A percentile compares a stretch with the other conserved stretches of the same genome.
Conservation (phyloP, 768 basidiomycete genomes). For the Russula virescens region DNA sequence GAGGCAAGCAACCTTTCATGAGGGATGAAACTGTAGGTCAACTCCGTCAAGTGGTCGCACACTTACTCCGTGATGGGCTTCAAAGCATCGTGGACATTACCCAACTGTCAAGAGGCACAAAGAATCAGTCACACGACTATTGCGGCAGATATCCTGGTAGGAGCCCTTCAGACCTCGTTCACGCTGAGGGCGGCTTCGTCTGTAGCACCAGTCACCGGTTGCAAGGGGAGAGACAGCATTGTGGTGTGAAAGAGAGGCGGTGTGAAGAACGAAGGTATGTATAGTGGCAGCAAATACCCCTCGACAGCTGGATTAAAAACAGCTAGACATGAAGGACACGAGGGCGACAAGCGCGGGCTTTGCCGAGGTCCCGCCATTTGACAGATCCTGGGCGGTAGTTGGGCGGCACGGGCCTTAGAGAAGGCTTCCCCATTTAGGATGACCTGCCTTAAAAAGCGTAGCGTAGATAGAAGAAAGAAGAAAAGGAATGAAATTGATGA, state of each 20-base stretch:
- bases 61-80: constrained; percentile 56
- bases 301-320: constrained; percentile 6
- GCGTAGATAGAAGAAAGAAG: background rate
- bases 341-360: constrained; percentile 1
- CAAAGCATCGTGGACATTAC: constrained; percentile 50
- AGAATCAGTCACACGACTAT: constrained; percentile 13
- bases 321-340: background rate
- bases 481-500: background rate
- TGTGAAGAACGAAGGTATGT: background rate
- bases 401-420: background rate
- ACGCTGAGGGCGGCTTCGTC: constrained; percentile 3
- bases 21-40: constrained; percentile 1
- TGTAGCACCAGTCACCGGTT: background rate
- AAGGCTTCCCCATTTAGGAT: background rate
- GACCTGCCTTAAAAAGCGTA: background rate
- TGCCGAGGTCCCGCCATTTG: constrained; percentile 1
- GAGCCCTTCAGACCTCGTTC: constrained; percentile 15
- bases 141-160: background rate
- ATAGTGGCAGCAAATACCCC: constrained; percentile 14
- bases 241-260: background rate
- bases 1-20: constrained; percentile 44
- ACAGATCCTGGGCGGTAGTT: background rate
- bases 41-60: constrained; percentile 5
- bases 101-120: constrained; percentile 36
- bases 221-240: constrained; percentile 14